Base-by-base conservation (phyloP, 1,284 basidiomycete genomes). In the Sphaerobolus stellatus region DNA sequence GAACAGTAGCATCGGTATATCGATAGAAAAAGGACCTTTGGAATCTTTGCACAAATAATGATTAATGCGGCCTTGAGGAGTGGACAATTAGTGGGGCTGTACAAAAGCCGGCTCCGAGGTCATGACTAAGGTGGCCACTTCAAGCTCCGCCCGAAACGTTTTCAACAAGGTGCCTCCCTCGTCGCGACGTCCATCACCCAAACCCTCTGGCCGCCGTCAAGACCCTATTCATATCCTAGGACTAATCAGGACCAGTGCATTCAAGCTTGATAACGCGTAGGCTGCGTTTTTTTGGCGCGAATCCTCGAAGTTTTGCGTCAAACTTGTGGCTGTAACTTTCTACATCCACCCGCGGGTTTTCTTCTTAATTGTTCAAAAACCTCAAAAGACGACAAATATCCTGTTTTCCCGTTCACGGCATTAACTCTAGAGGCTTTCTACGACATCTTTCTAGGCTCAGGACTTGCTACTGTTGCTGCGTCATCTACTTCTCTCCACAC, bases 171-270 rank as follows among this genome's bases (percentile, higher is more conserved):
- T 47, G 46, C 24, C 29, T 45, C 49, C 47, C 46, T 48, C 47
- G 53, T 54, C 53, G 52, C 52, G 53, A 54, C 53, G 46, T 54
- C 34, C 53, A 54, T 54, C 53, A 54, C 31, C 53, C 25, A 24
- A 16, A 49, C 36, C 53, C 31, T 30, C 36, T 22, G 49, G 22
- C 24, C 34, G 13, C 27, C 29, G 27, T n/a, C 13, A 3, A 20
- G 38, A 36, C 53, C 31, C 27, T 38, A 29, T 41, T 24, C 20
- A 18, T 33, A 13, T 41, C 30, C 45, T 30, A 24, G 45, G 47
- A 24, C 41, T 30, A 43, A 30, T 34, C 30, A n/a, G 28, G 49
- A 36, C 53, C 46, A 31, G 36, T 31, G 5, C 27, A 16, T 31
- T n/a, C 22, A 27, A 24, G 24, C 38, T 27, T 54, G 16, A 18